Evolutionary conservation across 2,329 filamentous ascomycete species (phyloP).

Genomic region (Achaetomium macrosporum): DNA sequence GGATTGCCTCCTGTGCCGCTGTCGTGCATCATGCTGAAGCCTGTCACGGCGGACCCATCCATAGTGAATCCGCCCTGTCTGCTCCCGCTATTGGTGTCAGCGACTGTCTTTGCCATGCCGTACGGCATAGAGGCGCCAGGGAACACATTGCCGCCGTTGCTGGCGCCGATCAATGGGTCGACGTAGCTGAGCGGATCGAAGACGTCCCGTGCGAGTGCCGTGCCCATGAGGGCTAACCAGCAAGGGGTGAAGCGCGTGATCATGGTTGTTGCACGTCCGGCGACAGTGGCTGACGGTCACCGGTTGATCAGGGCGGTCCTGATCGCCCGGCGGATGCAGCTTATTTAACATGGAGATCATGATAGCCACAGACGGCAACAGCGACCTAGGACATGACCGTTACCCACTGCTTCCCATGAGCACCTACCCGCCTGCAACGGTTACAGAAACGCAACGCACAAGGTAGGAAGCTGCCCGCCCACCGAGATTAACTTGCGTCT

Average conservation of each 20-base stretch:
- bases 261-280: slow-evolving; percentile 5
- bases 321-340: not conserved
- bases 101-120: slow-evolving; percentile 51
- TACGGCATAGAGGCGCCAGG: slow-evolving; percentile 39
- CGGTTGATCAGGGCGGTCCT: not conserved
- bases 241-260: slow-evolving; percentile 3
- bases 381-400: no score
- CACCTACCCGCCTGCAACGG: no score
- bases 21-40: slow-evolving; percentile 55
- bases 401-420: no score
- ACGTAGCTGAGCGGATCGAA: slow-evolving; percentile 22
- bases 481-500: slow-evolving; percentile 3
- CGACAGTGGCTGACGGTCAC: not conserved
- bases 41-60: slow-evolving; percentile 44
- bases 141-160: slow-evolving; percentile 39
- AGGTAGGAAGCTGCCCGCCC: not conserved
- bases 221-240: slow-evolving; percentile 9
- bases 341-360: not conserved
- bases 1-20: slow-evolving; percentile 52
- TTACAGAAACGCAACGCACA: no score
- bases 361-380: no score
- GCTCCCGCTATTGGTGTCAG: slow-evolving; percentile 47
- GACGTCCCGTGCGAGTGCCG: slow-evolving; percentile 10
- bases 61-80: slow-evolving; percentile 54
- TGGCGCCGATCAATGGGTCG: slow-evolving; percentile 37